Evolutionary conservation across 139 green algal species (phyloP), one percentile per base, ranked within the genome.

Genomic region (Chlamydomonas sp.): DNA sequence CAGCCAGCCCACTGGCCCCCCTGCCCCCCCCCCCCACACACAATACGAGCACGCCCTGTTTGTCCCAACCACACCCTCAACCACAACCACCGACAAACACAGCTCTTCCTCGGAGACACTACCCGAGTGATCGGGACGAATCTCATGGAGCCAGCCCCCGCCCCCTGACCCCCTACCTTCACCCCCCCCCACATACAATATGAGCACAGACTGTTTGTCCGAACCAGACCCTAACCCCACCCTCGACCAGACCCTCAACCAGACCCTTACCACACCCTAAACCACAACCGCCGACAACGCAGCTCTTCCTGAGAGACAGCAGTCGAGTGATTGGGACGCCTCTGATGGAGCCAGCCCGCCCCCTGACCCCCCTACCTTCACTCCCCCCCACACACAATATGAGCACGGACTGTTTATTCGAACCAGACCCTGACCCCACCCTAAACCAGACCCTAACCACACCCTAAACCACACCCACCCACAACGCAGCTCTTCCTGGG

Each of bases 291-390:
- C 43, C 13, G 16, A 54, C 43, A 54, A 4, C 29, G n/a, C n/a
- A 90, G 85, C 78, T 77, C 31, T 77, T 77, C 64, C 54, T 77
- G 36, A 64, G 72, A 24, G 72, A 77, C 43, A 95, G 89, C 20
- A 54, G 20, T 54, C 43, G 43, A 54, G 20, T 20, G 16, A 54
- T 54, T 20, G 20, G 43, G 13, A 20, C 13, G 43, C 13, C 43
- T 13, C 43, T 20, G 43, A 54, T 54, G 43, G 20, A 54, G 16
- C 13, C 20, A 20, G 43, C 43, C 43, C 20, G 16, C 43, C 20
- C 43, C 20, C 43, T 13, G 16, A 26, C 43, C 43, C 43, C 20
- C 43, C 20, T 26, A 54, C 20, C 20, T 54, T 54, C 43, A 54
- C 13, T 54, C 20, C 20, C 20, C 43, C 13, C 43, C 43, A 54